Evolutionary conservation across 306 rosid species (phyloP).

Genomic region (Dryas octopetala): DNA sequence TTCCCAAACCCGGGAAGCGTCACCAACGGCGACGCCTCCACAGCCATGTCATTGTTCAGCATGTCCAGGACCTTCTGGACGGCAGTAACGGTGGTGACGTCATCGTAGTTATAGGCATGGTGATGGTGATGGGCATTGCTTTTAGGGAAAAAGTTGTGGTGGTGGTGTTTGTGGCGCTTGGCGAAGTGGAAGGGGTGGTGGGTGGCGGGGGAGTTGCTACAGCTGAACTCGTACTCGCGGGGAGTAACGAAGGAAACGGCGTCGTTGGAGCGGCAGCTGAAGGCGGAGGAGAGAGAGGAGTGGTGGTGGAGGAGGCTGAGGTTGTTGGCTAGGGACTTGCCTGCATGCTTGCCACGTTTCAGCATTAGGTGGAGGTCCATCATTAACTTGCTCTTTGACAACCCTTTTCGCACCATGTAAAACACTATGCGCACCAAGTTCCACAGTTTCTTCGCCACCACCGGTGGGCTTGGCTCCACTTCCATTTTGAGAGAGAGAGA

Average conservation of each 20-base stretch:
- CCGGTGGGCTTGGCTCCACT: slow-evolving; percentile 39
- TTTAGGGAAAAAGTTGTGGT: slow-evolving; percentile 26
- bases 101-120: slow-evolving; percentile 41
- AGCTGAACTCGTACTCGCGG: slow-evolving; percentile 85
- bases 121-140: not conserved
- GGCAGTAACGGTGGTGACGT: slow-evolving; percentile 42
- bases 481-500: not conserved
- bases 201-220: slow-evolving; percentile 76
- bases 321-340: slow-evolving; percentile 55
- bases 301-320: slow-evolving; percentile 46
- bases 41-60: slow-evolving; percentile 35
- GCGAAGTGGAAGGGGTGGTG: slow-evolving; percentile 33
- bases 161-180: slow-evolving; percentile 36
- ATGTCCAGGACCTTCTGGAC: slow-evolving; percentile 68
- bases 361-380: slow-evolving; percentile 52
- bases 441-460: slow-evolving; percentile 62
- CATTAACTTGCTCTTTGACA: slow-evolving; percentile 60
- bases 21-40: slow-evolving; percentile 65
- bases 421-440: slow-evolving; percentile 53
- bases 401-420: slow-evolving; percentile 62
- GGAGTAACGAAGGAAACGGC: slow-evolving; percentile 57
- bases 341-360: slow-evolving; percentile 72
- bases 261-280: slow-evolving; percentile 48
- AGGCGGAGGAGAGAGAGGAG: slow-evolving; percentile 40
- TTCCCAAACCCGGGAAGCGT: slow-evolving; percentile 71